Evolutionary conservation across 192 early-diverging fungal species (phyloP).

Genomic region (Dimargaris cristalligena): DNA sequence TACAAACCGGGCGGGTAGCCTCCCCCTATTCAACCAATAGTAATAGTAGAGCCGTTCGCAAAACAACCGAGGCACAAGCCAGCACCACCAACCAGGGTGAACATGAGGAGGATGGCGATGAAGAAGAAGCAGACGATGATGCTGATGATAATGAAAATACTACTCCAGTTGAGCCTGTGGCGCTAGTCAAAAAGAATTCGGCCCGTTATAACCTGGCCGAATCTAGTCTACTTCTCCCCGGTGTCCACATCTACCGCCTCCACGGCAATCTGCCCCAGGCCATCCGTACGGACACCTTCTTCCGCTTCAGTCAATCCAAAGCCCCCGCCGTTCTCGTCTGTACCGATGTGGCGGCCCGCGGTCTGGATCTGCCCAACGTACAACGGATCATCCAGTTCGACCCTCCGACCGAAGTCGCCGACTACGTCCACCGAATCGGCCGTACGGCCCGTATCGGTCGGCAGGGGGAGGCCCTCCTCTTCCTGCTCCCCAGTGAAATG

Average conservation of each 20-base stretch:
- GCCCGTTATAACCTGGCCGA: slow-evolving; percentile 15
- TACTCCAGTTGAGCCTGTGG: no score
- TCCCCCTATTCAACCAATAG: no score
- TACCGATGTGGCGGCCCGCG: slow-evolving; percentile 95
- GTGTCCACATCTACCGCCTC: slow-evolving; percentile 58
- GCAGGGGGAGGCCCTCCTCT: slow-evolving; percentile 66
- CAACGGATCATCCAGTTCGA: slow-evolving; percentile 89
- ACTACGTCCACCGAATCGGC: slow-evolving; percentile 95
- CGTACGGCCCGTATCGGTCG: slow-evolving; percentile 90
- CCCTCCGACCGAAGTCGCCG: slow-evolving; percentile 79
- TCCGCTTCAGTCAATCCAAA: slow-evolving; percentile 40
- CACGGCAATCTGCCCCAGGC: slow-evolving; percentile 79
- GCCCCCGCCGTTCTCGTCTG: slow-evolving; percentile 68
- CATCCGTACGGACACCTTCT: slow-evolving; percentile 57
- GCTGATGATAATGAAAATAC: no score
- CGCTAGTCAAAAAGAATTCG: neutral
- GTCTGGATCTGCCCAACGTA: slow-evolving; percentile 91
- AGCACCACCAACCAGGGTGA: neutral
- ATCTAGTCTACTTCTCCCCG: slow-evolving; percentile 44
- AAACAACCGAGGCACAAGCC: no score
- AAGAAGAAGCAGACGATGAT: slow-evolving; percentile 13
- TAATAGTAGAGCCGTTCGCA: no score
- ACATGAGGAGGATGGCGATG: neutral
- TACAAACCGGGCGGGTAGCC: no score
- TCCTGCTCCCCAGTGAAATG: slow-evolving; percentile 80